Conservation (phyloP, 352 stramenopile genomes). For the Phytophthora podocarpi region DNA sequence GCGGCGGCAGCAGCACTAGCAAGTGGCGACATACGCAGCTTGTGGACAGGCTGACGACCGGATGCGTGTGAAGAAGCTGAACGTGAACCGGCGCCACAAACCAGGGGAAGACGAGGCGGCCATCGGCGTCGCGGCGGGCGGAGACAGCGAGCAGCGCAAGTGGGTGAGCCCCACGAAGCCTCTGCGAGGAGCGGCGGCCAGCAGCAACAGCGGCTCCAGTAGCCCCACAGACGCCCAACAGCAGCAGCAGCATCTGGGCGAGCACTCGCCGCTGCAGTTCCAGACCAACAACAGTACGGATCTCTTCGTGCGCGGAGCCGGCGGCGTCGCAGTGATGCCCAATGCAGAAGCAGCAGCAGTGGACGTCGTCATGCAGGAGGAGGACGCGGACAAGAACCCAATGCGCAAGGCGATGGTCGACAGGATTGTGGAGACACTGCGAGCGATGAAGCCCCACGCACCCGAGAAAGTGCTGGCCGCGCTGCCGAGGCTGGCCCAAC, state of each 20-base stretch:
- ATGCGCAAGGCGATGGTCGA: conserved; percentile 54
- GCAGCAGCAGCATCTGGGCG: conserved; percentile 25
- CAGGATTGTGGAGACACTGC: conserved; percentile 92
- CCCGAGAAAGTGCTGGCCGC: conserved; percentile 95
- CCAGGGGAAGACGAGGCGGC: conserved; percentile 62
- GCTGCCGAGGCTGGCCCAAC: conserved; percentile 94
- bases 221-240: conserved; percentile 53
- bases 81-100: conserved; percentile 65
- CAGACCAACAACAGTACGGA: conserved; percentile 20
- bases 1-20: conserved; percentile 1
- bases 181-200: conserved; percentile 1
- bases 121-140: conserved; percentile 15
- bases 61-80: conserved; percentile 85
- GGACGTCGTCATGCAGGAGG: conserved; percentile 38
- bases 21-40: not conserved
- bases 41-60: conserved; percentile 21
- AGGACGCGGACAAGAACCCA: conserved; percentile 24
- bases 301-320: conserved; percentile 10
- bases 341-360: conserved; percentile 13
- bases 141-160: conserved; percentile 40
- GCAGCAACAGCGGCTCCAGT: conserved; percentile 39
- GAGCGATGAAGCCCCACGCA: conserved; percentile 94
- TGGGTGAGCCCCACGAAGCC: conserved; percentile 53
- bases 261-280: conserved; percentile 23
- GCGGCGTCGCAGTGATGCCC: conserved; percentile 11